Evolutionary conservation across 495 filamentous ascomycete species (phyloP).

Genomic region (Apiosordaria backusii): DNA sequence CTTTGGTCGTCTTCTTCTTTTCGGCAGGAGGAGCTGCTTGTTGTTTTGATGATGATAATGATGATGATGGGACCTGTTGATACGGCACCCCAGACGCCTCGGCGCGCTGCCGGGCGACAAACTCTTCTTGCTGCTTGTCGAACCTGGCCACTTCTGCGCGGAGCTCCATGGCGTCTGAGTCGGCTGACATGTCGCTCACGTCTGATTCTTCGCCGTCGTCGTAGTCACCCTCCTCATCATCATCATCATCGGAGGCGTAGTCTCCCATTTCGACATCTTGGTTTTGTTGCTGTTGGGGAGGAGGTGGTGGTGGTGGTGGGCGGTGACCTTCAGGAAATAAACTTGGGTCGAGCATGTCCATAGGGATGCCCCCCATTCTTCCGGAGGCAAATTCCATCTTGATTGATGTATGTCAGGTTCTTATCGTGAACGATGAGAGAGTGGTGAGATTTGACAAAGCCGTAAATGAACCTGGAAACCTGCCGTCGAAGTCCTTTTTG

Average conservation of each 20-base stretch:
- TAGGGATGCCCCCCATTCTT: background rate
- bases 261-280: conserved; percentile 11
- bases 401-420: background rate
- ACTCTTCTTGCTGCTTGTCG: conserved; percentile 34
- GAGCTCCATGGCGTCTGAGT: conserved; percentile 40
- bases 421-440: too few relatives aligned
- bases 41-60: too few relatives aligned
- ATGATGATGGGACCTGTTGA: too few relatives aligned
- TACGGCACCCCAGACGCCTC: conserved; percentile 17
- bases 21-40: background rate
- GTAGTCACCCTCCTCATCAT: conserved; percentile 4
- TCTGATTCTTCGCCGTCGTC: conserved; percentile 18
- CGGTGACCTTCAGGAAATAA: conserved; percentile 5
- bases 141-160: conserved; percentile 34
- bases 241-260: conserved; percentile 11
- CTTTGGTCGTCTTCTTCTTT: conserved; percentile 8
- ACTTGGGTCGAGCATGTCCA: conserved; percentile 19
- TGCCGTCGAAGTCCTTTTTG: too few relatives aligned
- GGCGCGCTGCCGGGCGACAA: conserved; percentile 31
- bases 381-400: background rate
- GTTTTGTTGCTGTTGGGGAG: conserved; percentile 5
- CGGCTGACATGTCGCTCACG: conserved; percentile 33
- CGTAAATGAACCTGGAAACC: too few relatives aligned
- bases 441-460: too few relatives aligned
- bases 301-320: background rate